A percentile compares a stretch with the other conserved stretches of the same genome.
phyloP scores from a whole-genome alignment of 345 rosid genomes.

The Eucalyptus fibrosa region DNA sequence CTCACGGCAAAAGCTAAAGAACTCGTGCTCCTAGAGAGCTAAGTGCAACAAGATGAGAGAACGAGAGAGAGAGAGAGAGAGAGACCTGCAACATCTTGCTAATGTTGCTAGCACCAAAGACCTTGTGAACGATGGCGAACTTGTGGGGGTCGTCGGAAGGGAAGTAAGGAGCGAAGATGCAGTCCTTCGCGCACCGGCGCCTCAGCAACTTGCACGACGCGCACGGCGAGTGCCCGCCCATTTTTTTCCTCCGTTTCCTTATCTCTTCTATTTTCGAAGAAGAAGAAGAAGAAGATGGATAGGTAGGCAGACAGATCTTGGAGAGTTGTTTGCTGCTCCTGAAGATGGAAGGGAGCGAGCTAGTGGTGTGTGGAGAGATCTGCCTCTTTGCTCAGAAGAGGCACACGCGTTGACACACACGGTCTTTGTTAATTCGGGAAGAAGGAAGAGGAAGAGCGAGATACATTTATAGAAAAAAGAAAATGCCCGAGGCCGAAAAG shows the following conservation, averaged over 20 bases:
- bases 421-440: not conserved
- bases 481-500: not conserved
- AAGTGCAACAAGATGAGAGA: not conserved
- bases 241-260: not conserved
- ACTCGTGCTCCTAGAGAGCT: not conserved
- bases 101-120: slow-evolving; percentile 64
- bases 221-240: slow-evolving; percentile 46
- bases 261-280: not conserved
- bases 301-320: not conserved
- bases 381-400: not conserved
- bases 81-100: slow-evolving; percentile 62
- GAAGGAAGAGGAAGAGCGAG: not conserved
- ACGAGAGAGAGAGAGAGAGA: not conserved
- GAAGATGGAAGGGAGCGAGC: not conserved
- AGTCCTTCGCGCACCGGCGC: slow-evolving; percentile 56
- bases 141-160: slow-evolving; percentile 54
- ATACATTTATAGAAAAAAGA: not conserved
- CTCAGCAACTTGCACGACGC: slow-evolving; percentile 61
- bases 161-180: slow-evolving; percentile 59
- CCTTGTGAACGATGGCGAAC: slow-evolving; percentile 60
- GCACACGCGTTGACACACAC: not conserved
- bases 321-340: not conserved
- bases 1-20: not conserved
- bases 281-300: not conserved
- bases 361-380: not conserved